Evolutionary conservation across 345 rosid genomes (phyloP), one percentile per base, ranked within the genome.

Genomic region (Anastatica hierochuntica): DNA sequence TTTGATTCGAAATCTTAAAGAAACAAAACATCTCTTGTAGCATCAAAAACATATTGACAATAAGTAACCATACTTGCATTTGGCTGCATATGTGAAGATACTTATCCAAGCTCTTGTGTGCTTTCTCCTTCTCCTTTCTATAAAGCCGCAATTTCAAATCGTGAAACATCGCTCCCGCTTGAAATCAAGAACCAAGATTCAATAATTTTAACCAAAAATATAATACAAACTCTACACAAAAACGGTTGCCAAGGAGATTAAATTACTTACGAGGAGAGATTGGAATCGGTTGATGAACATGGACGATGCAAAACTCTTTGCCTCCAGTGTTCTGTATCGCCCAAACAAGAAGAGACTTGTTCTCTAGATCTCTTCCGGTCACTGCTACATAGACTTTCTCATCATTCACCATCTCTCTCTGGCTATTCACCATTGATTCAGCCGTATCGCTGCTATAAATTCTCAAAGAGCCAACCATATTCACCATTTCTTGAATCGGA

Each of bases 351-450:
- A 54, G 61, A 27, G 67, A 74, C 52, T 62, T 75, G 69, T 63
- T 54, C 41, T 74, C 75, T 34, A 73, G 59, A 5, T 69, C 68
- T 50, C 64, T 79, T 21, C 78, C 76, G 3, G 30, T 17, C 8
- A 79, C 78, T 3, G 87, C 94, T 1, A 87, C 85, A 36, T 74
- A 78, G 3, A 79, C 47, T 68, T 71, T 77, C 44, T 81, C 86
- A 14, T 79, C 81, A 15, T 68, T 63, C 21, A 66, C 21, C 56
- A 43, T 60, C 64, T 60, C 49, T 11, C 34, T 30, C 7, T 30
- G 14, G 17, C 16, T 30, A 49, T 18, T 14, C 23, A 2, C 49
- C 17, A 39, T 16, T 15, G 50, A 11, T 3, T 52, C 45, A 52
- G 6, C 7, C 7, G 7, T 17, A 35, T 62, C 35, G 4, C 2